These are phyloP conservation scores for Volvariella volvacea DNA, from an alignment of 1,284 basidiomycete genomes.

Conservation along the genomic window DNA sequence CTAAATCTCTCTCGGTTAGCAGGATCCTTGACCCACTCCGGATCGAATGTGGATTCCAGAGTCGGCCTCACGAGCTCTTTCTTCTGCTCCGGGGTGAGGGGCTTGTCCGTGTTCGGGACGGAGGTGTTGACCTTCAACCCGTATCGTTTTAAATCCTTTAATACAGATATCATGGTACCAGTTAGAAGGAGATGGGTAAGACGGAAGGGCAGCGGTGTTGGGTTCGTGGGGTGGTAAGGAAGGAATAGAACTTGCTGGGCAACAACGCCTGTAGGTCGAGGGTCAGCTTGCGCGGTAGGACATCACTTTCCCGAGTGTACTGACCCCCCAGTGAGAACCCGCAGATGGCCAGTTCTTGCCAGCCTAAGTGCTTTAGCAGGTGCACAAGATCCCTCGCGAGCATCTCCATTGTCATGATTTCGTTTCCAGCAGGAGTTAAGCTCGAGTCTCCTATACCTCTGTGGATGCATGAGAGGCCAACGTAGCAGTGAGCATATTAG, in stretches of 20 bases:
- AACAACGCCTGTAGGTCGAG: slow-evolving; percentile 24
- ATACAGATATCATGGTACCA: slow-evolving; percentile 19
- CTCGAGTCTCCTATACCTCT: slow-evolving; percentile 31
- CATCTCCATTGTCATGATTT: slow-evolving; percentile 31
- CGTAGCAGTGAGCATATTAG: neutral
- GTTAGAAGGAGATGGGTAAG: slow-evolving; percentile 34
- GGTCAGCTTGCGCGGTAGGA: too few species aligned
- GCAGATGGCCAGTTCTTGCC: slow-evolving; percentile 33
- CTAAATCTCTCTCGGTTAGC: slow-evolving; percentile 21
- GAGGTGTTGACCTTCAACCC: slow-evolving; percentile 18
- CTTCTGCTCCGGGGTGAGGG: slow-evolving; percentile 20
- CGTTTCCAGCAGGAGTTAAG: slow-evolving; percentile 21
- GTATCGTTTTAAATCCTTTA: slow-evolving; percentile 18
- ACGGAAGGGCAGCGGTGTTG: slow-evolving; percentile 29
- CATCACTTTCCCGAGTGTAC: neutral
- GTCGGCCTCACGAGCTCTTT: slow-evolving; percentile 22
- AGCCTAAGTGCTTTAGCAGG: slow-evolving; percentile 27
- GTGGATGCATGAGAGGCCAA: neutral
- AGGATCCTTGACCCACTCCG: slow-evolving; percentile 27
- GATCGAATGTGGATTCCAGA: slow-evolving; percentile 26
- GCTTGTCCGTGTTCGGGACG: slow-evolving; percentile 16
- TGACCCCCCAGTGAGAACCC: slow-evolving; percentile 41
- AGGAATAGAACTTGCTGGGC: slow-evolving; percentile 37
- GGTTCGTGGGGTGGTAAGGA: slow-evolving; percentile 25
- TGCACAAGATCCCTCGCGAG: slow-evolving; percentile 35